A percentile compares a stretch with the other conserved stretches of the same genome.
These are phyloP conservation scores for Albizia julibrissin DNA, from an alignment of 306 rosid species.

Conservation along the genomic window DNA sequence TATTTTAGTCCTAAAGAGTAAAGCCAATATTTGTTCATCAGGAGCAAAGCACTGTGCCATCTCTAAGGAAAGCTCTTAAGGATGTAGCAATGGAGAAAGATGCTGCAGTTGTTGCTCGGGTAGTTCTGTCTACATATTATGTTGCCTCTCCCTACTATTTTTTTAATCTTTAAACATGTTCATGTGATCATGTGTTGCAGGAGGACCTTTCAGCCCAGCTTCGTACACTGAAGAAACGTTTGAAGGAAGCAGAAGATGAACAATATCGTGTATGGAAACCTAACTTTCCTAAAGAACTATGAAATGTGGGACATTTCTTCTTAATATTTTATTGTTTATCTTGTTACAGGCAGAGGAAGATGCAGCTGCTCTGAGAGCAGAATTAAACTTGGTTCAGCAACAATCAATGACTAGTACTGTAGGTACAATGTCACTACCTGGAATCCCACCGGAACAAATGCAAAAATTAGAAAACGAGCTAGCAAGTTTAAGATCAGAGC, in stretches of 20 bases:
- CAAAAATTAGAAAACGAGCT: conserved; percentile 76
- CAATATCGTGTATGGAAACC: conserved; percentile 80
- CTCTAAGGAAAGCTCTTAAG: conserved; percentile 86
- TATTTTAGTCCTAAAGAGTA: neutral
- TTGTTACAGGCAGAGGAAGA: conserved; percentile 94
- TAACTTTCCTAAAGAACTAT: conserved; percentile 21
- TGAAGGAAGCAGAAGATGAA: conserved; percentile 94
- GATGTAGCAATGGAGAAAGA: conserved; percentile 99
- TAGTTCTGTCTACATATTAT: conserved; percentile 34
- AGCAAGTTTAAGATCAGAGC: conserved; percentile 62
- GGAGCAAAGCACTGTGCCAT: conserved; percentile 80
- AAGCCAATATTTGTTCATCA: conserved; percentile 36
- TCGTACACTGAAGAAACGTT: conserved; percentile 74
- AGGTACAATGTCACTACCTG: conserved; percentile 49
- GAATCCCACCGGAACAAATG: conserved; percentile 61
- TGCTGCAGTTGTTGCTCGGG: conserved; percentile 92
- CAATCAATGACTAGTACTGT: conserved; percentile 71
- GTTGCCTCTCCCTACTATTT: conserved; percentile 1
- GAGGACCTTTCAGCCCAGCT: conserved; percentile 94
- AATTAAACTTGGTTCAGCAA: conserved; percentile 78
- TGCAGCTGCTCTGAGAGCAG: conserved; percentile 91
- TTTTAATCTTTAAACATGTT: conserved; percentile 25
- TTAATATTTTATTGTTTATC: conserved; percentile 35
- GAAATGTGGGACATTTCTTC: conserved; percentile 6
- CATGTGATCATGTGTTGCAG: conserved; percentile 44